Evolutionary conservation across 495 filamentous ascomycete genomes (phyloP), one percentile per base, ranked within the genome.

Genomic region (Poronia punctata): DNA sequence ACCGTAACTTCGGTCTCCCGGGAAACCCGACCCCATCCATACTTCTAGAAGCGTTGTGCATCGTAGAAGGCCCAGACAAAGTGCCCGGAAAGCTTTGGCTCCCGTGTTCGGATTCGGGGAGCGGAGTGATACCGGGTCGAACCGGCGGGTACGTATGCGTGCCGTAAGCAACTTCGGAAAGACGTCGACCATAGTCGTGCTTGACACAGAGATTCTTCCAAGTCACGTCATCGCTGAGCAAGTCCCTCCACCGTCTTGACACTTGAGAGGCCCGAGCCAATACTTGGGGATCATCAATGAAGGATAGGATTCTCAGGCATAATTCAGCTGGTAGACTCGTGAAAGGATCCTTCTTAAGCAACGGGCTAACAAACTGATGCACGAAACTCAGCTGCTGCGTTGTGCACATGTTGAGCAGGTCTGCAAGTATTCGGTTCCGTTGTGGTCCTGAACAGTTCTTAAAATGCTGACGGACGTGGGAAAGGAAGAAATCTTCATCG

Each of bases 181-280:
- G 50, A 31, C 69, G 62, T 21, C 84, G 71, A 21, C 85, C 79
- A 50, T 88, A 93, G 34, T 85, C 86, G 59, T 93, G 87, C 60
- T 93, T 95, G 38, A 93, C 86, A 56, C 88, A 96, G 12, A 97
- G 71, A 15, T 87, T 84, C 71, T 94, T 95, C 92, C 92, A 98
- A 2, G 93, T 94, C 57, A 95, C 88, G 64, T 98, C 92, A 53
- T 98, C 92, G 52, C 81, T 88, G 29, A 97, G 66, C 3, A 98
- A 70, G 54, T 94, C 86, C n/a, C 83, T 76, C 92, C 92, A 98
- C 48, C 87, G 75, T 31, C 78, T 75, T 32, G 90, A 97, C 21
- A 97, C 92, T 59, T 96, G 90, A 25, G 88, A 93, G 29, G 92
- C 82, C 58, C 92, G 75, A 21, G 87, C 89, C 12, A 98, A 76